Evolutionary conservation across 768 basidiomycete species (phyloP), one percentile per base, ranked within the genome.

Genomic region (Chalciporus chontae): DNA sequence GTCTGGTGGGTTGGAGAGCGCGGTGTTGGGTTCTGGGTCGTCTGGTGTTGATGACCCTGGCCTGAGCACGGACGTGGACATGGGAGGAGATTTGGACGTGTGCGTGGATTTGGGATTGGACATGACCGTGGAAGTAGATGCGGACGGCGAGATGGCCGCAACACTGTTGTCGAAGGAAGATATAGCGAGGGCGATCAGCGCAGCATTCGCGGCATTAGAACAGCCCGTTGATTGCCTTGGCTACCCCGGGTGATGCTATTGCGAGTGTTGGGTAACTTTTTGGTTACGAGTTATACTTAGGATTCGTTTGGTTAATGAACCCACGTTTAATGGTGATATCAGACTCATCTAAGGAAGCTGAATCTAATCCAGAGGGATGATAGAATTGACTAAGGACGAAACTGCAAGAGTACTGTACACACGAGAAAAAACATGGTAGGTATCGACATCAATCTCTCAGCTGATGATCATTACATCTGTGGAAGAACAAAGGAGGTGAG

Each of bases 161-260:
- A 48, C 34, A n/a, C 18, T 27, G 4, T 32, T 69, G 19, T 58
- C 65, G 19, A 31, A 59, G 5, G 48, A 58, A 31, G 61, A 65
- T 7, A 0, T 69, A 43, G 52, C 40, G 23, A 50, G 51, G 42
- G 66, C 59, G 19, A 67, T 67, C 45, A 31, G 40, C 3, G 56
- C 49, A 3, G 67, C 63, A 0, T 27, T 69, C 3, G 57, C 63
- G 0, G 51, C 58, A 31, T 37, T 67, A 13, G 14, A 31, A 13
- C 36, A 40, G 36, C 21, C 32, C 8, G 10, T 10, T 39, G n/a
- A 24, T 31, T 8, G 26, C 39, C n/a, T 15, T 36, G 34, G 29
- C 10, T 36, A n/a, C n/a, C 15, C 9, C 9, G 2, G 34, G 8
- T 15, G n/a, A 36, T 15, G 34, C 8, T 13, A 31, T 36, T 26